Evolutionary conservation across 225 moss, liverwort and hornwort genomes (phyloP).

Genomic region (Anthoceros angustus): DNA sequence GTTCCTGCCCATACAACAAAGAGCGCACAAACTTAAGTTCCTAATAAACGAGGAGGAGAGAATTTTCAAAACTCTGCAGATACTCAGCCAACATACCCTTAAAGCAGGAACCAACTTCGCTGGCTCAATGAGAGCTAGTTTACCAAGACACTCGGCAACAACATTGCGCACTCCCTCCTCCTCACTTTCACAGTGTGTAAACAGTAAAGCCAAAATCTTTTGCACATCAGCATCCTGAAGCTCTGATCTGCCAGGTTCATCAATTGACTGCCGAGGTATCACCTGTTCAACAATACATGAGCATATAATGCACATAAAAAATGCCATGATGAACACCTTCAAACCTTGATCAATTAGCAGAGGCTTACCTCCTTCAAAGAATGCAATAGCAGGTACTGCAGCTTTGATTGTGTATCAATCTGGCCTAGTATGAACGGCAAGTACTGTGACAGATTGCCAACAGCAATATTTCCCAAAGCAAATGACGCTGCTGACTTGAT

Average conservation of each 20-base stretch:
- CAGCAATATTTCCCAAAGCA: constrained; percentile 92
- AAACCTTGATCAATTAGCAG: neutral
- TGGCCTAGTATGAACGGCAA: constrained; percentile 92
- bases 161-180: constrained; percentile 99
- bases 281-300: constrained; percentile 29
- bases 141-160: constrained; percentile 98
- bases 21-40: neutral
- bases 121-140: constrained; percentile 93
- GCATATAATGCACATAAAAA: constrained; percentile 2
- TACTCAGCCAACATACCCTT: constrained; percentile 35
- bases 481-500: constrained; percentile 97
- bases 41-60: neutral
- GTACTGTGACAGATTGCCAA: constrained; percentile 85
- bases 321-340: neutral
- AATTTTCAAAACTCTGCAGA: neutral
- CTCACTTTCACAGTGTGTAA: constrained; percentile 97
- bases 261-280: constrained; percentile 85
- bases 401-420: constrained; percentile 94
- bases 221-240: constrained; percentile 92
- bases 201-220: constrained; percentile 82
- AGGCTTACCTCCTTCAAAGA: constrained; percentile 77
- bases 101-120: constrained; percentile 91
- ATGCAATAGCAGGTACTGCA: constrained; percentile 85
- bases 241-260: constrained; percentile 87
- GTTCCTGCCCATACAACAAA: constrained; percentile 44